Conservation (phyloP, 2,329 filamentous ascomycete genomes). For the Aspergillus vadensis region DNA sequence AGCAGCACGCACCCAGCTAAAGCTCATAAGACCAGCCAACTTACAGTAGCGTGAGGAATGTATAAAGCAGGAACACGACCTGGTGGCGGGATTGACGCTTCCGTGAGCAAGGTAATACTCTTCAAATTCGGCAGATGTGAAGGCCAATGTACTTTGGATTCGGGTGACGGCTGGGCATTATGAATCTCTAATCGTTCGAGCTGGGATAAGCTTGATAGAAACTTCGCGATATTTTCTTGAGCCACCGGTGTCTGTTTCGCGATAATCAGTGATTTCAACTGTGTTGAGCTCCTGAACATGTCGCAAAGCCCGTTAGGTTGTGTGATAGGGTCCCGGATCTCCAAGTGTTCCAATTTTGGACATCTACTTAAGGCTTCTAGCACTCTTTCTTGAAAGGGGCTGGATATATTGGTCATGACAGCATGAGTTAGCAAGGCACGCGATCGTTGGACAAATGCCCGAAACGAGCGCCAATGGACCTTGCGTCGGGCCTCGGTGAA, state of each 20-base stretch:
- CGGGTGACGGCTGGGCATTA: slow-evolving; percentile 21
- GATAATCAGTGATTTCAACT: slow-evolving; percentile 29
- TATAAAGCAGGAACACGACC: slow-evolving; percentile 21
- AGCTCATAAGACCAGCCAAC: background rate
- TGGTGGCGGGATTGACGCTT: slow-evolving; percentile 14
- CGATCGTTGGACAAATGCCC: slow-evolving; percentile 39
- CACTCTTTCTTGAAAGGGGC: slow-evolving; percentile 26
- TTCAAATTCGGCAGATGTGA: slow-evolving; percentile 33
- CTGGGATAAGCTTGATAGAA: slow-evolving; percentile 29
- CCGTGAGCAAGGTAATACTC: slow-evolving; percentile 29
- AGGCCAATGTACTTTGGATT: slow-evolving; percentile 24
- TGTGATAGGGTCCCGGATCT: slow-evolving; percentile 26
- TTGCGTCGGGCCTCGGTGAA: slow-evolving; percentile 48
- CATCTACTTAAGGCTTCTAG: slow-evolving; percentile 39
- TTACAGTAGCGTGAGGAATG: slow-evolving; percentile 17
- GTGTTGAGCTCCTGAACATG: slow-evolving; percentile 30
- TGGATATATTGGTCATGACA: slow-evolving; percentile 32
- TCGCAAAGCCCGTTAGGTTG: slow-evolving; percentile 25
- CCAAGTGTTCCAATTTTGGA: slow-evolving; percentile 35
- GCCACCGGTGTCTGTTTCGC: slow-evolving; percentile 28
- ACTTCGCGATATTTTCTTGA: slow-evolving; percentile 27
- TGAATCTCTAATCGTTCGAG: slow-evolving; percentile 33
- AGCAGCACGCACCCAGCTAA: background rate
- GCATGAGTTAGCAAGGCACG: slow-evolving; percentile 37
- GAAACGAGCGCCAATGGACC: slow-evolving; percentile 42